Conservation (phyloP, 495 filamentous ascomycete genomes). For the Hyaloscypha finlandica region DNA sequence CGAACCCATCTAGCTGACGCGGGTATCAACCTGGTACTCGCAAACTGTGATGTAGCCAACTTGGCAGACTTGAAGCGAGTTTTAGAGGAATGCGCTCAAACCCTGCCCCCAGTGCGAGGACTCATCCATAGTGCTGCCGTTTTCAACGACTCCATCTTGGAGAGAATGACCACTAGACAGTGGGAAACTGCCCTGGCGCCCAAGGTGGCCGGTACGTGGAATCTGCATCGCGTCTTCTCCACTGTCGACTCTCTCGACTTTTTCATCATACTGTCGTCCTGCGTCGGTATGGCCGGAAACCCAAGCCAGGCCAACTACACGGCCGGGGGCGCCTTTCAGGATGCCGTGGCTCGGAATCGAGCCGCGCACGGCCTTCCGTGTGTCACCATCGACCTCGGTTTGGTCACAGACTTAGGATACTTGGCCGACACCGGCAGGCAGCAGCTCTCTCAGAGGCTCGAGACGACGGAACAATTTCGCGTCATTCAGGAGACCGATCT, state of each 20-base stretch:
- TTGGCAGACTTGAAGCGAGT: neutral
- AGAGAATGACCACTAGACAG: conserved; percentile 35
- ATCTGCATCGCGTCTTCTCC: conserved; percentile 42
- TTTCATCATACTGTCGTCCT: conserved; percentile 63
- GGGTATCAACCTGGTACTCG: conserved; percentile 16
- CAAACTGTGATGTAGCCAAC: conserved; percentile 39
- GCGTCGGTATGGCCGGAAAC: conserved; percentile 59
- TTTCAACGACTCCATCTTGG: conserved; percentile 29
- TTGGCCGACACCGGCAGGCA: neutral
- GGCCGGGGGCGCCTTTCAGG: conserved; percentile 62
- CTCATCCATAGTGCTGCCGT: conserved; percentile 51
- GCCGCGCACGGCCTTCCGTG: neutral
- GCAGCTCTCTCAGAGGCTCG: too few relatives aligned
- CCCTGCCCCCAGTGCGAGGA: conserved; percentile 44
- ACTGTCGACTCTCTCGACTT: conserved; percentile 4
- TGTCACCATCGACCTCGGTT: conserved; percentile 11
- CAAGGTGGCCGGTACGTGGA: conserved; percentile 41
- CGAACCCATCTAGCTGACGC: neutral
- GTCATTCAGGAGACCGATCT: too few relatives aligned
- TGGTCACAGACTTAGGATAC: conserved; percentile 9
- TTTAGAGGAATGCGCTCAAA: conserved; percentile 43
- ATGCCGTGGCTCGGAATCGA: conserved; percentile 45
- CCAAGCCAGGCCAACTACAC: conserved; percentile 62
- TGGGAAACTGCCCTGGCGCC: conserved; percentile 38
- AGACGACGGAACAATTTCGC: too few relatives aligned